Conservation (phyloP, 108 stramenopile species). For the Halocafeteria seosinensis region DNA sequence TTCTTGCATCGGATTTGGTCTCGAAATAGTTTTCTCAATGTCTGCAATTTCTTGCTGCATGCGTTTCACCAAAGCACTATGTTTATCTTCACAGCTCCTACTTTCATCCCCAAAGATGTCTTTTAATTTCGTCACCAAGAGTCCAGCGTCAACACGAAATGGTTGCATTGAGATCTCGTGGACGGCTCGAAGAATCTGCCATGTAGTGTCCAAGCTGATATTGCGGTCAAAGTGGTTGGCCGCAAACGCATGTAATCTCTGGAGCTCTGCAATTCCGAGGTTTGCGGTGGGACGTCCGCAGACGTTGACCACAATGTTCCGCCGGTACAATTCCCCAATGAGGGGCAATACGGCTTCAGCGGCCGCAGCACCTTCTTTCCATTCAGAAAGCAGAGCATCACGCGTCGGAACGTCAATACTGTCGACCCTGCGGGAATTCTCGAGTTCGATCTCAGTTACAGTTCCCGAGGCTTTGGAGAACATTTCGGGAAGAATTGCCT, state of each 20-base stretch:
- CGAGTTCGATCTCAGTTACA: too few relatives aligned
- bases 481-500: too few relatives aligned
- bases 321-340: not conserved
- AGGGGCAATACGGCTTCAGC: too few relatives aligned
- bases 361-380: too few relatives aligned
- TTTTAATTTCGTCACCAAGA: not conserved
- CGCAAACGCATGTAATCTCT: not conserved
- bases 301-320: not conserved
- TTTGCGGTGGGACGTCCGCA: not conserved
- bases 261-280: not conserved
- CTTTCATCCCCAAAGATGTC: not conserved
- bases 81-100: not conserved
- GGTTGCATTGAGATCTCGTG: too few relatives aligned
- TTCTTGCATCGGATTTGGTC: constrained; percentile 1
- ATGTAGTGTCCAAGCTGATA: not conserved
- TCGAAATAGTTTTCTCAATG: not conserved
- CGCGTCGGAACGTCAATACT: too few relatives aligned
- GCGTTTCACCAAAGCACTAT: not conserved
- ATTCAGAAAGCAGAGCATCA: too few relatives aligned
- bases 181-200: not conserved
- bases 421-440: too few relatives aligned
- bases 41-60: not conserved
- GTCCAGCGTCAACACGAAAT: not conserved
- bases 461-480: too few relatives aligned
- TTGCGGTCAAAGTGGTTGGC: not conserved